These are phyloP conservation scores for Sarocladium brachiariae DNA, from an alignment of 2,329 filamentous ascomycete species.

Conservation along the genomic window DNA sequence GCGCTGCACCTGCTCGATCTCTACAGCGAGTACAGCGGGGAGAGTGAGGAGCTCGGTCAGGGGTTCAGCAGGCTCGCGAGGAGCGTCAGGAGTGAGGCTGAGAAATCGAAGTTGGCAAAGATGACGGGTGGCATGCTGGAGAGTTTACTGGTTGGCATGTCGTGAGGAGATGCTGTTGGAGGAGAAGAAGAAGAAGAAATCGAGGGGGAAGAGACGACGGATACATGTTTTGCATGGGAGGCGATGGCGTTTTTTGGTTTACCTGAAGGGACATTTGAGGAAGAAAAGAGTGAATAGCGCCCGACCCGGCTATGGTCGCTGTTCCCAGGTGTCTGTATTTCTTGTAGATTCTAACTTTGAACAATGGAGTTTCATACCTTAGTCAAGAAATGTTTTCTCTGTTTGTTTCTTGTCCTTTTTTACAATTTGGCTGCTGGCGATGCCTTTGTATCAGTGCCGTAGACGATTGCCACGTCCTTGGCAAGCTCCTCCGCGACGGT, in stretches of 20 bases:
- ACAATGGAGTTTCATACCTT: not conserved
- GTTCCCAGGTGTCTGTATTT: constrained; percentile 5
- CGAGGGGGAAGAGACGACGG: not conserved
- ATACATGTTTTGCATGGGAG: constrained; percentile 8
- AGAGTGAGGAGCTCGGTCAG: constrained; percentile 64
- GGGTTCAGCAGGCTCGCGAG: constrained; percentile 63
- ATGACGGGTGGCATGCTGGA: constrained; percentile 86
- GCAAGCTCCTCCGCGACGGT: constrained; percentile 21
- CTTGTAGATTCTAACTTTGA: not conserved
- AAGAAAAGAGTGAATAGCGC: not conserved
- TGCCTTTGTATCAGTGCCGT: constrained; percentile 18
- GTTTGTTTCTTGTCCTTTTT: not conserved
- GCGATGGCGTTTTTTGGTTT: constrained; percentile 7
- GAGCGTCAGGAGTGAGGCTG: constrained; percentile 69
- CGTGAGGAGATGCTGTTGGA: constrained; percentile 7
- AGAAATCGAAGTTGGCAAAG: constrained; percentile 75
- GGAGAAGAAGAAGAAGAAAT: not conserved
- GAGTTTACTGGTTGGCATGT: constrained; percentile 41
- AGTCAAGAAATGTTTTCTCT: not conserved
- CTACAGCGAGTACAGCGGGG: constrained; percentile 73
- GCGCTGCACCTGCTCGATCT: constrained; percentile 77
- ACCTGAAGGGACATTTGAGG: not conserved
- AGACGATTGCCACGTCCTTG: constrained; percentile 29
- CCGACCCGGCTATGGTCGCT: constrained; percentile 2
- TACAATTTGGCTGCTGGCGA: constrained; percentile 7